Base-by-base conservation (phyloP, 805 yeast genomes). In the Metschnikowia santaceciliae region DNA sequence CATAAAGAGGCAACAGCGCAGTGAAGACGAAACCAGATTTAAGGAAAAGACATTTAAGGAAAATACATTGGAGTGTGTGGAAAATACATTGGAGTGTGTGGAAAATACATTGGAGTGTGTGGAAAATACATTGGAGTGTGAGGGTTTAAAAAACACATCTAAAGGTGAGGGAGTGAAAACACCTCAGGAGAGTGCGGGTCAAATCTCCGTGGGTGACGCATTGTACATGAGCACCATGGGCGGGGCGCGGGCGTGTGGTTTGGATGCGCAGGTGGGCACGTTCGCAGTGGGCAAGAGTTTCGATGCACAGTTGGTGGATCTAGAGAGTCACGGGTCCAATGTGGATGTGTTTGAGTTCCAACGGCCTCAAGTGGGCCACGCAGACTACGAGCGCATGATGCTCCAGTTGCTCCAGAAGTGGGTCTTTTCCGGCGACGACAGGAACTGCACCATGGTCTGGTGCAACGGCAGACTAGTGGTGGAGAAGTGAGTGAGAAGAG, bases 351-450 rank as follows among this genome's bases (percentile, higher is more conserved):
- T 90, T 63, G 79, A 76, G 3, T 87, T 90, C 86, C 91, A 86
- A 61, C 55, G 69, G n/a, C 82, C 85, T 1, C 49, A 56, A 4
- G 41, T 53, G 10, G 60, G 54, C 32, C 55, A 46, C 5, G 23
- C 30, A 0, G 57, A 53, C 11, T 46, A 49, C 14, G 58, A 55
- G 14, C 57, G 59, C 15, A 77, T 75, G 53, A 74, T 83, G 64
- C 72, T 71, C 30, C 81, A 86, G 61, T 61, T 88, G 48, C 65
- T 90, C 3, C 88, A 88, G 53, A 90, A 90, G 66, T 94, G 99
- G 99, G 72, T 92, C 7, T 94, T 90, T 66, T 80, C 82, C 52
- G 98, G 98, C 17, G 99, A 94, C 68, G 97, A 94, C 66, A 78
- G 98, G 62, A 94, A 94, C 65, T 83, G 92, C 33, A 62, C 71